phyloP scores from a whole-genome alignment of 176 grass and related monocot species.

The Echinochloa phyllopogon region DNA sequence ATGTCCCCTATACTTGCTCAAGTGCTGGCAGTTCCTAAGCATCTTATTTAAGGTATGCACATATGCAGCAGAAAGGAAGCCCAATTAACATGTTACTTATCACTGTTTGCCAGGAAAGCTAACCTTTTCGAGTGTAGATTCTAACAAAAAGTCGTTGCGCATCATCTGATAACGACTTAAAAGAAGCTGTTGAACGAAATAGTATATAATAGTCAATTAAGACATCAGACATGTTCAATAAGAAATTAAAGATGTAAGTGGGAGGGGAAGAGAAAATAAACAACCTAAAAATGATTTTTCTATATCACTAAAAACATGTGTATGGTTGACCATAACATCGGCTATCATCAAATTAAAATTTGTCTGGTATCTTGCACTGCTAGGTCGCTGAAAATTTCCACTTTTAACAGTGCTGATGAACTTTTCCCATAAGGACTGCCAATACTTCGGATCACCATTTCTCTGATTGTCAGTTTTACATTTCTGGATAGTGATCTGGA shows the following conservation, averaged over 20 bases:
- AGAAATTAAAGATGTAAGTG: slow-evolving; percentile 21
- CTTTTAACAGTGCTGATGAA: slow-evolving; percentile 54
- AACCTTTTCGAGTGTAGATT: slow-evolving; percentile 95
- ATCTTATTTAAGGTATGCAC: not conserved
- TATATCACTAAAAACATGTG: slow-evolving; percentile 63
- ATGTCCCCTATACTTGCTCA: not conserved
- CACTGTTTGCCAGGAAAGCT: slow-evolving; percentile 29
- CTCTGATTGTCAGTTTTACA: slow-evolving; percentile 39
- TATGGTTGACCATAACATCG: slow-evolving; percentile 81
- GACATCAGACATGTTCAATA: not conserved
- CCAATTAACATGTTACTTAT: slow-evolving; percentile 30
- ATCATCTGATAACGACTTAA: slow-evolving; percentile 72
- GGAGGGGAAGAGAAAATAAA: slow-evolving; percentile 19
- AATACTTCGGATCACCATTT: slow-evolving; percentile 35
- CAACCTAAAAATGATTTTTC: slow-evolving; percentile 88
- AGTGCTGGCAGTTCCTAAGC: not conserved
- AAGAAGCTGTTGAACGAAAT: slow-evolving; percentile 60
- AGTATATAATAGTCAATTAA: slow-evolving; percentile 13
- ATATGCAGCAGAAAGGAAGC: slow-evolving; percentile 23
- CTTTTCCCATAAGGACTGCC: slow-evolving; percentile 62
- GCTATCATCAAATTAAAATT: slow-evolving; percentile 79
- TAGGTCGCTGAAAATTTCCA: slow-evolving; percentile 47
- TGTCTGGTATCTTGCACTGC: slow-evolving; percentile 64
- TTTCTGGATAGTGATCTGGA: slow-evolving; percentile 69
- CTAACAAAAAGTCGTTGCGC: slow-evolving; percentile 89